Conservation (phyloP, 129 eudicot genomes). For the Chrysanthemum lavandulifolium region DNA sequence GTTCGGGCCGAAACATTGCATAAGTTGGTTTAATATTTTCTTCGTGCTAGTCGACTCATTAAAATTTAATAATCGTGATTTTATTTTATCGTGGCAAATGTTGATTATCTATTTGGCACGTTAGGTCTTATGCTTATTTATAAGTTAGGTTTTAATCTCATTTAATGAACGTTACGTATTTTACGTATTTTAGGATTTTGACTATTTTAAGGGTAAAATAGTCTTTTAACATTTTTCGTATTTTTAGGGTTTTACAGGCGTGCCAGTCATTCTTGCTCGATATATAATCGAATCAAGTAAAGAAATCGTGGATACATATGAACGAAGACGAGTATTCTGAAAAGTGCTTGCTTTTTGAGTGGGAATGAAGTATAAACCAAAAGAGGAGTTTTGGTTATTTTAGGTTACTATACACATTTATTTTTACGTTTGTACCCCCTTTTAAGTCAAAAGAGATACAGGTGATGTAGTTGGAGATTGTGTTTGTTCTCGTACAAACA, state of each 20-base stretch:
- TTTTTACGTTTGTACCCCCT: slow-evolving; percentile 1
- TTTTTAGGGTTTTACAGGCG: not conserved
- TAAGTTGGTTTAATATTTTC: too few relatives aligned
- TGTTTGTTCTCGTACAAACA: slow-evolving; percentile 14
- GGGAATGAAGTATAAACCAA: slow-evolving; percentile 10
- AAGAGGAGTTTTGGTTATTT: not conserved
- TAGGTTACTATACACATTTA: not conserved
- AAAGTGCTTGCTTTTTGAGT: not conserved
- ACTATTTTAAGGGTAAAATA: too few relatives aligned
- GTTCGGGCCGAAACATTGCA: too few relatives aligned
- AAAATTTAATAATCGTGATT: too few relatives aligned
- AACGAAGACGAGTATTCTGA: slow-evolving; percentile 8
- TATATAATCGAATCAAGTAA: not conserved
- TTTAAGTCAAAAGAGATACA: not conserved
- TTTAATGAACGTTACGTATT: too few relatives aligned
- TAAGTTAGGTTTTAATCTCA: too few relatives aligned
- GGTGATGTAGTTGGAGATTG: not conserved
- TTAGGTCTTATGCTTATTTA: too few relatives aligned
- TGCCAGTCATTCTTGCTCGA: not conserved
- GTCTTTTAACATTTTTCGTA: too few relatives aligned
- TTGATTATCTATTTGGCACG: too few relatives aligned
- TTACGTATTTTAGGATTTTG: too few relatives aligned
- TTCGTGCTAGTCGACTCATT: too few relatives aligned
- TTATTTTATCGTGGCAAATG: too few relatives aligned
- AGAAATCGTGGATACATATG: not conserved